These are phyloP conservation scores for Microdochium paspali DNA, from an alignment of 2,329 filamentous ascomycete genomes.

Conservation along the genomic window DNA sequence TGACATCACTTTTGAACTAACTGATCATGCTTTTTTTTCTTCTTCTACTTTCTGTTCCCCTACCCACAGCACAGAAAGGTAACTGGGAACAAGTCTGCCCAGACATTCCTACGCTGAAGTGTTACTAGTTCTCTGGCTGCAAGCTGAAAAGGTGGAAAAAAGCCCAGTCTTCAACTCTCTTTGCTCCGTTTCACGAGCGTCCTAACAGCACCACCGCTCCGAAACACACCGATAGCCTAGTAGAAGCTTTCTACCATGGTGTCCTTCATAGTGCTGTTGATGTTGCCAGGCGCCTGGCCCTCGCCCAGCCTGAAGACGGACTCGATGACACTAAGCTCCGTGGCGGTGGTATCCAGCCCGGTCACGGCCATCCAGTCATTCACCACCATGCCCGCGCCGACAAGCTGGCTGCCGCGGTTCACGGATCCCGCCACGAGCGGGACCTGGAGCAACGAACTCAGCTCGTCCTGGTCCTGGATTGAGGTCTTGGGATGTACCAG, in stretches of 20 bases:
- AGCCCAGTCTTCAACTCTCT: no score
- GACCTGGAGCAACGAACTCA: slow-evolving; percentile 86
- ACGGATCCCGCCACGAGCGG: slow-evolving; percentile 90
- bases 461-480: slow-evolving; percentile 96
- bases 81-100: no score
- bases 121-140: no score
- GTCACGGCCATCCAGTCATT: slow-evolving; percentile 97
- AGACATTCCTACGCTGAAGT: no score
- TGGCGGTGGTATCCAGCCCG: slow-evolving; percentile 90
- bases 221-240: slow-evolving; percentile 33
- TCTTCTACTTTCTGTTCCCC: no score
- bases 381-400: slow-evolving; percentile 94
- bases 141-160: no score
- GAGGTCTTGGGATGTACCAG: slow-evolving; percentile 96
- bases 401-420: slow-evolving; percentile 86
- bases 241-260: slow-evolving; percentile 99
- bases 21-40: no score
- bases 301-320: slow-evolving; percentile 92
- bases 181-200: no score
- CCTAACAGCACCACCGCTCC: no score
- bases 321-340: slow-evolving; percentile 92
- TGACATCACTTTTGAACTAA: no score
- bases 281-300: slow-evolving; percentile 66
- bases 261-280: slow-evolving; percentile 84
- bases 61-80: no score